phyloP scores from a whole-genome alignment of 208 protist species.

The Trypanosoma platydactyli region DNA sequence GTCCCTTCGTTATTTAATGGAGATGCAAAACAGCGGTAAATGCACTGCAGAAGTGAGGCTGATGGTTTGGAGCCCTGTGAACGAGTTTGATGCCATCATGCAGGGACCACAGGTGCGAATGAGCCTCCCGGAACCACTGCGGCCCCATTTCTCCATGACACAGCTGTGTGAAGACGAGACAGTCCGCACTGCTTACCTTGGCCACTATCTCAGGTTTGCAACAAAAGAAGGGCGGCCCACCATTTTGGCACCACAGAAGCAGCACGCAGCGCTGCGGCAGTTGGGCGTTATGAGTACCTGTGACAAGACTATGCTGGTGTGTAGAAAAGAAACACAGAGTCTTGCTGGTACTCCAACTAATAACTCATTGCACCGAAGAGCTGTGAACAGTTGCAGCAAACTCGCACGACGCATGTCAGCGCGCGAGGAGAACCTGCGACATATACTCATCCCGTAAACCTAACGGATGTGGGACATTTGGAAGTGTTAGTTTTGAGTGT shows the following conservation, averaged over 20 bases:
- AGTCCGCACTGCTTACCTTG: conserved; percentile 48
- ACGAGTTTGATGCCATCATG: conserved; percentile 72
- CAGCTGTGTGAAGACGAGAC: conserved; percentile 41
- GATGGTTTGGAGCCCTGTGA: conserved; percentile 31
- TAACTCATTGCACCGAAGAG: conserved; percentile 43
- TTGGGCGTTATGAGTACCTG: conserved; percentile 8
- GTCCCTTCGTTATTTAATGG: conserved; percentile 52
- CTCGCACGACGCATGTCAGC: conserved; percentile 60
- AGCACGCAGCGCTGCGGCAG: conserved; percentile 6
- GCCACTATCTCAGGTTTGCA: conserved; percentile 25
- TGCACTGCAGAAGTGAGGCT: conserved; percentile 27
- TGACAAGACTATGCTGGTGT: neutral
- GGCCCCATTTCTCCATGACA: conserved; percentile 35
- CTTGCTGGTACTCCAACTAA: neutral
- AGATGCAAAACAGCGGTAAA: conserved; percentile 37
- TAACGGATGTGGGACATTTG: neutral
- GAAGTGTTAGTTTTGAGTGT: neutral
- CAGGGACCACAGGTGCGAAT: conserved; percentile 33
- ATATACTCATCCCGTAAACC: conserved; percentile 49
- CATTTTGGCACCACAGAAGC: conserved; percentile 20
- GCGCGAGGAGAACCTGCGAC: conserved; percentile 77
- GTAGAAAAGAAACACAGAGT: neutral
- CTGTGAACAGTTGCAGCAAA: conserved; percentile 52
- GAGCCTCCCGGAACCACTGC: conserved; percentile 20
- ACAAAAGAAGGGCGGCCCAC: conserved; percentile 6